These are phyloP conservation scores for Arthrobotrys musiformis DNA, from an alignment of 2,329 filamentous ascomycete species.

Conservation along the genomic window DNA sequence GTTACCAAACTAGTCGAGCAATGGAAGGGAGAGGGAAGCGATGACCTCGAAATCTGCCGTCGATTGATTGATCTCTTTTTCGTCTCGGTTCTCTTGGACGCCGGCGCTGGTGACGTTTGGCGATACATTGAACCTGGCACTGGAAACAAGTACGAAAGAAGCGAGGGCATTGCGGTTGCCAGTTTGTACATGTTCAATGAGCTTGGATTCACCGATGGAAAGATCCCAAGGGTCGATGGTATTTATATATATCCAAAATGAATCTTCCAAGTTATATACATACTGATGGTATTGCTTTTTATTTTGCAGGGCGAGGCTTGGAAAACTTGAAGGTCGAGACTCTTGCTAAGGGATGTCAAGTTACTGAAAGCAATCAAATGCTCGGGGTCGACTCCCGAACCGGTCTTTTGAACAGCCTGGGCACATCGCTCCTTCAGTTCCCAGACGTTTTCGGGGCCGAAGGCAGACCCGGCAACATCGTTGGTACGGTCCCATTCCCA, in stretches of 20 bases:
- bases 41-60: constrained; percentile 77
- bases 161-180: constrained; percentile 84
- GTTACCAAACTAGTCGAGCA: constrained; percentile 76
- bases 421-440: constrained; percentile 81
- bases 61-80: constrained; percentile 81
- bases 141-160: constrained; percentile 81
- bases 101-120: constrained; percentile 90
- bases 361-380: constrained; percentile 65
- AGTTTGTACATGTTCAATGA: constrained; percentile 66
- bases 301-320: constrained; percentile 81
- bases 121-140: constrained; percentile 91
- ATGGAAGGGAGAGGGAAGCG: constrained; percentile 74
- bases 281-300: constrained; percentile 74
- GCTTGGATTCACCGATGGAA: constrained; percentile 80
- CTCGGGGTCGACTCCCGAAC: constrained; percentile 70
- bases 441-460: constrained; percentile 16
- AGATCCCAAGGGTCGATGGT: constrained; percentile 91
- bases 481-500: background rate
- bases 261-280: constrained; percentile 84
- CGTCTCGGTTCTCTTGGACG: constrained; percentile 82
- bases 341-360: constrained; percentile 65
- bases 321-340: constrained; percentile 60
- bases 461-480: constrained; percentile 29
- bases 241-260: constrained; percentile 84
- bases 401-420: constrained; percentile 86